Conservation (phyloP, 805 yeast genomes). For the Starmera caribaea region DNA sequence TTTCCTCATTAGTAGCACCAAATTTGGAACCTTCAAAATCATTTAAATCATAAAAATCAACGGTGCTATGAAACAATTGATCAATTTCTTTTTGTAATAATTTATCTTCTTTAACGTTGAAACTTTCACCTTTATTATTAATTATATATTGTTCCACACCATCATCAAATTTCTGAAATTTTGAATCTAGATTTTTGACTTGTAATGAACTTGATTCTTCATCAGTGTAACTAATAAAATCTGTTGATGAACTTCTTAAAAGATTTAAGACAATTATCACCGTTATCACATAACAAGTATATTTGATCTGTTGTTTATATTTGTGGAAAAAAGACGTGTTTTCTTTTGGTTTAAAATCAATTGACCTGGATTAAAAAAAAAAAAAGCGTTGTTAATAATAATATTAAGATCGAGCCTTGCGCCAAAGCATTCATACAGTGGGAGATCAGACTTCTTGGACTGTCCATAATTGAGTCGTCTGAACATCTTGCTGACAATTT, state of each 20-base stretch:
- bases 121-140: conserved; percentile 23
- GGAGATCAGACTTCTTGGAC: conserved; percentile 1
- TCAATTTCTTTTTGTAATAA: conserved; percentile 22
- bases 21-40: conserved; percentile 43
- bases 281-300: neutral
- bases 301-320: neutral
- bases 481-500: neutral
- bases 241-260: neutral
- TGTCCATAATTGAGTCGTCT: neutral
- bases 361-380: neutral
- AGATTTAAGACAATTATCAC: neutral
- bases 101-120: conserved; percentile 16
- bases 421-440: neutral
- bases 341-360: neutral
- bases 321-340: neutral
- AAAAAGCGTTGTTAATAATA: neutral
- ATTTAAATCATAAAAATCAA: conserved; percentile 53
- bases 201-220: conserved; percentile 10
- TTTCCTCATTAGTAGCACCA: conserved; percentile 46
- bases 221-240: neutral
- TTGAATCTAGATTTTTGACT: conserved; percentile 24
- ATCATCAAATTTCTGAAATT: conserved; percentile 24
- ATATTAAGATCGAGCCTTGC: neutral
- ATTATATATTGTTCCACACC: conserved; percentile 29
- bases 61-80: conserved; percentile 33